Base-by-base conservation (phyloP, 768 basidiomycete genomes). In the Termitomyces sp. region DNA sequence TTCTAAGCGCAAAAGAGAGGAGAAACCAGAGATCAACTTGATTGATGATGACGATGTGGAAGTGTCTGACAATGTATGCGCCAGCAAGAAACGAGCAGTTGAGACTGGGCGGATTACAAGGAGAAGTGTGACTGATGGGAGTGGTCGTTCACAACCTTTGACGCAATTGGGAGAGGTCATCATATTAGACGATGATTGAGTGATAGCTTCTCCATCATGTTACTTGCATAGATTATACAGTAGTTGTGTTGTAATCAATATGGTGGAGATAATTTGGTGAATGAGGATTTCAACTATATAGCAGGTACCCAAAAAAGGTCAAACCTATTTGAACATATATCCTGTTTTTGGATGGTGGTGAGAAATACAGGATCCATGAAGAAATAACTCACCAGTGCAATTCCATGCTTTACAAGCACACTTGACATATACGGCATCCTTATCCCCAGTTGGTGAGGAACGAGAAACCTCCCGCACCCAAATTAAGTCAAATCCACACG, bases 341-440 rank as follows among this genome's bases (percentile, higher is more conserved):
- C 64, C 66, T 67, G 45, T 31, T 49, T 54, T 49, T 34, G 27
- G 18, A 20, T 15, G 11, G 55, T 39, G 16, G 39, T 27, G 22
- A 20, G 20, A 20, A 47, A 47, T 41, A 55, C 15, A 42, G 33
- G 20, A 37, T 39, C 1, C 1, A 16, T 12, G 15, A 56, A 50
- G 13, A 24, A 52, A 33, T 58, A 51, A 57, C 24, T 34, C 53
- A 73, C 84, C 82, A 58, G 71, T 78, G 64, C 86, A 88, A 30
- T 77, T 82, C 13, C 55, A 59, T 4, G 82, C 75, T 2, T 81
- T 84, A 65, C 85, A 87, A 31, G 70, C 69, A 66, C 85, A 87
- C 18, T 59, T 63, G 0, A 74, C 71, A 54, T 81, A 81, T 1
- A 85, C 78, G 3, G 81, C 78, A 58, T 75, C 79, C 1, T 73